Evolutionary conservation across 148 eudicot genomes (phyloP).

Genomic region (Rhododendron griersonianum): DNA sequence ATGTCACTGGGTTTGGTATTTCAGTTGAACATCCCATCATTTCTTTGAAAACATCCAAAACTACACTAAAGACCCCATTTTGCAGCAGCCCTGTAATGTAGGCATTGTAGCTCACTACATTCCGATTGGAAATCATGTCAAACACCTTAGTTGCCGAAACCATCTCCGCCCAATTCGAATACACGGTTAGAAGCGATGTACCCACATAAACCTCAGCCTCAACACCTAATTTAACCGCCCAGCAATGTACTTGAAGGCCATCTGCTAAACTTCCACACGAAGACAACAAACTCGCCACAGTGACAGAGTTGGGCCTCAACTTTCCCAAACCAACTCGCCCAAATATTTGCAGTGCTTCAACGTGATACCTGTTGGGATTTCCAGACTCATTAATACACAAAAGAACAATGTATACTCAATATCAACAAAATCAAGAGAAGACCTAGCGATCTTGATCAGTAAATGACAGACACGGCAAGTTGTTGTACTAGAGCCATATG

Average conservation of each 20-base stretch:
- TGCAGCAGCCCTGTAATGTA: conserved; percentile 62
- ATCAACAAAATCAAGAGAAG: not conserved
- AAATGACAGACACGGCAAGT: not conserved
- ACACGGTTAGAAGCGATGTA: conserved; percentile 59
- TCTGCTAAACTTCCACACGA: conserved; percentile 40
- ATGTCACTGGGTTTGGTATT: conserved; percentile 53
- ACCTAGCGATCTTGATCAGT: not conserved
- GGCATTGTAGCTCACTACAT: conserved; percentile 70
- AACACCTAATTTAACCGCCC: conserved; percentile 74
- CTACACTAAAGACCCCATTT: conserved; percentile 41
- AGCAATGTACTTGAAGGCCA: conserved; percentile 66
- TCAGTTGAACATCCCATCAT: conserved; percentile 32
- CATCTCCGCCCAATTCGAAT: conserved; percentile 38
- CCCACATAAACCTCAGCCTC: conserved; percentile 63
- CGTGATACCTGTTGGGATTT: not conserved
- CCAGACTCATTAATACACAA: not conserved
- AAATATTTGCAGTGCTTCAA: conserved; percentile 47
- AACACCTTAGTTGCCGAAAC: conserved; percentile 46
- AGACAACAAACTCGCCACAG: conserved; percentile 57
- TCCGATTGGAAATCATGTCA: conserved; percentile 36
- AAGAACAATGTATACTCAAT: not conserved
- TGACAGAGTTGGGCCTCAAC: conserved; percentile 52
- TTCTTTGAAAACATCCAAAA: conserved; percentile 49
- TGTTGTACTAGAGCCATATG: not conserved
- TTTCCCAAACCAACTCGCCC: conserved; percentile 29